A percentile compares a stretch with the other conserved stretches of the same genome.
Evolutionary conservation across 306 rosid species (phyloP).

Genomic region (Begonia loranthoides): DNA sequence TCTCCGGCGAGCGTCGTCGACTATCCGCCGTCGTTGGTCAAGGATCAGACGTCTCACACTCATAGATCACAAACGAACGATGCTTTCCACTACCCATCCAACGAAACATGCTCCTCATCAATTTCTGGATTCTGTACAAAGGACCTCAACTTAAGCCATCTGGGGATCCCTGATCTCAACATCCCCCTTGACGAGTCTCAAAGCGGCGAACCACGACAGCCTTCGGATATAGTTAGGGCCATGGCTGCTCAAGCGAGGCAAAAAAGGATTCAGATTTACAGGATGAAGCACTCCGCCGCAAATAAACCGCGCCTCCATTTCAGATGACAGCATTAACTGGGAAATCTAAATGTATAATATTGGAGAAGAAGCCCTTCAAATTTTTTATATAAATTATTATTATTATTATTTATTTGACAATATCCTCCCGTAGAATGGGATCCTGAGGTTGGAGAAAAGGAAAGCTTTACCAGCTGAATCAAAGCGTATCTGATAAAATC

Average conservation of each 20-base stretch:
- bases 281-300: slow-evolving; percentile 23
- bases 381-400: no score
- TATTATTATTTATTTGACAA: no score
- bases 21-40: background rate
- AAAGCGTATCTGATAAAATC: no score
- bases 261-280: slow-evolving; percentile 31
- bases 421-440: no score
- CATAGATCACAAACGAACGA: slow-evolving; percentile 7
- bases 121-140: slow-evolving; percentile 5
- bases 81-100: slow-evolving; percentile 1
- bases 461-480: no score
- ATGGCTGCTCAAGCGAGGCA: slow-evolving; percentile 38
- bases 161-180: slow-evolving; percentile 40
- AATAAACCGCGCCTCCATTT: slow-evolving; percentile 10
- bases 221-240: slow-evolving; percentile 14
- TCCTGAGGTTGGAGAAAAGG: no score
- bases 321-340: slow-evolving; percentile 6
- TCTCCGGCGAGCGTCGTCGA: slow-evolving; percentile 1
- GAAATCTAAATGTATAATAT: no score
- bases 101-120: slow-evolving; percentile 3
- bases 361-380: no score
- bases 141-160: slow-evolving; percentile 6
- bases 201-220: slow-evolving; percentile 5
- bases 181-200: slow-evolving; percentile 5
- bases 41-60: slow-evolving; percentile 8